These are phyloP conservation scores for Aegilops tauschii DNA, from an alignment of 176 grass and related monocot genomes.

Conservation along the genomic window DNA sequence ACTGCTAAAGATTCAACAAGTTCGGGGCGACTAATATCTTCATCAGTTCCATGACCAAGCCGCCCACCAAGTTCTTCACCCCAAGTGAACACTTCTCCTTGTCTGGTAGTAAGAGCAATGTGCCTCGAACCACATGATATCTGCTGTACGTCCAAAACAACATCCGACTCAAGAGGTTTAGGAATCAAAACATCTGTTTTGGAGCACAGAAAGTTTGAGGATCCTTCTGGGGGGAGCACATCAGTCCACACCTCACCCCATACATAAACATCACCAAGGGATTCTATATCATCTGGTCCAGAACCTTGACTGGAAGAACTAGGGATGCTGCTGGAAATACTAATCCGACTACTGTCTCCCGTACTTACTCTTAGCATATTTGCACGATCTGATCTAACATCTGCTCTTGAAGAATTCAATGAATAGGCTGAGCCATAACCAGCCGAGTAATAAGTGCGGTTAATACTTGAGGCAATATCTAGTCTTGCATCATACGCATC, in stretches of 20 bases:
- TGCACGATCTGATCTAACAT: conserved; percentile 63
- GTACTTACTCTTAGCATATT: conserved; percentile 92
- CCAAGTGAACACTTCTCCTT: conserved; percentile 95
- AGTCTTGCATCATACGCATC: conserved; percentile 47
- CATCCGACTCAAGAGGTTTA: conserved; percentile 87
- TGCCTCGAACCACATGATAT: conserved; percentile 79
- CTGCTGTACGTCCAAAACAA: conserved; percentile 89
- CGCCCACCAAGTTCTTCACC: conserved; percentile 77
- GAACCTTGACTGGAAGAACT: conserved; percentile 76
- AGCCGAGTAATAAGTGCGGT: conserved; percentile 50
- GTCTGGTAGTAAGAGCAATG: conserved; percentile 78
- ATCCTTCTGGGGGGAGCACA: conserved; percentile 46
- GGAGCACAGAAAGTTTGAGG: conserved; percentile 33
- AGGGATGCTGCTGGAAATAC: conserved; percentile 88
- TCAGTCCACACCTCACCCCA: conserved; percentile 97
- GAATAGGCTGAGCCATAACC: conserved; percentile 29
- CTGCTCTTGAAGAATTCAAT: conserved; percentile 61
- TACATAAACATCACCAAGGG: conserved; percentile 91
- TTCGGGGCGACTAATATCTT: conserved; percentile 67
- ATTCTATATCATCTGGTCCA: conserved; percentile 86
- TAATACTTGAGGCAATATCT: conserved; percentile 50
- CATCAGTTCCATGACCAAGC: conserved; percentile 69
- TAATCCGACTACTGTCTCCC: conserved; percentile 68
- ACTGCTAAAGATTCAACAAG: conserved; percentile 76
- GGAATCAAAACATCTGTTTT: conserved; percentile 75